Evolutionary conservation across 2,329 filamentous ascomycete genomes (phyloP).

Genomic region (Zymoseptoria brevis): DNA sequence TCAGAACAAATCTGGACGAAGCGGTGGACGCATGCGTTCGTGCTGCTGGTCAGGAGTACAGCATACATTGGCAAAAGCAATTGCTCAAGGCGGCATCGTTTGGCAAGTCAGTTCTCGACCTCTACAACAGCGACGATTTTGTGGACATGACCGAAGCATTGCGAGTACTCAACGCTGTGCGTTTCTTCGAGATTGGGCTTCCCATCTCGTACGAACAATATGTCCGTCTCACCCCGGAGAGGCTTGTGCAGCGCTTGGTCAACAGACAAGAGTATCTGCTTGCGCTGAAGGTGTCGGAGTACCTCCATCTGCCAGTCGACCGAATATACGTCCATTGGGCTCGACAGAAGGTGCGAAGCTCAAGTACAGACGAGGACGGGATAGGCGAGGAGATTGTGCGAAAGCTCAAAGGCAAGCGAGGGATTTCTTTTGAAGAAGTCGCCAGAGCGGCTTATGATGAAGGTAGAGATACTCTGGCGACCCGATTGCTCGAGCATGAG

Average conservation of each 20-base stretch:
- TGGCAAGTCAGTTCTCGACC: slow-evolving; percentile 91
- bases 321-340: slow-evolving; percentile 96
- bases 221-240: slow-evolving; percentile 79
- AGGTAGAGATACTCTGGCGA: slow-evolving; percentile 79
- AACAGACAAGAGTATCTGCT: slow-evolving; percentile 87
- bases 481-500: slow-evolving; percentile 85
- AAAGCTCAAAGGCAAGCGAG: slow-evolving; percentile 76
- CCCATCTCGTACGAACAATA: slow-evolving; percentile 93
- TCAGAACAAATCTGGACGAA: slow-evolving; percentile 76
- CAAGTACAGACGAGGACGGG: slow-evolving; percentile 76
- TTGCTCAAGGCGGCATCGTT: slow-evolving; percentile 94
- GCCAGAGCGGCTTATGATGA: slow-evolving; percentile 91
- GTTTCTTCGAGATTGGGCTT: slow-evolving; percentile 84
- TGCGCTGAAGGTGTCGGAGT: slow-evolving; percentile 79
- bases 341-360: slow-evolving; percentile 81
- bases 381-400: slow-evolving; percentile 82
- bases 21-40: slow-evolving; percentile 91
- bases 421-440: slow-evolving; percentile 93
- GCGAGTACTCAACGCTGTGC: slow-evolving; percentile 82
- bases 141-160: slow-evolving; percentile 96
- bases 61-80: slow-evolving; percentile 85
- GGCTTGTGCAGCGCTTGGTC: slow-evolving; percentile 75
- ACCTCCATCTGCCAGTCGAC: slow-evolving; percentile 76
- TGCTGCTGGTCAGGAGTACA: slow-evolving; percentile 87
- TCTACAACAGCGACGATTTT: slow-evolving; percentile 97